phyloP scores from a whole-genome alignment of 2,329 filamentous ascomycete species.

The Colletotrichum tropicale region DNA sequence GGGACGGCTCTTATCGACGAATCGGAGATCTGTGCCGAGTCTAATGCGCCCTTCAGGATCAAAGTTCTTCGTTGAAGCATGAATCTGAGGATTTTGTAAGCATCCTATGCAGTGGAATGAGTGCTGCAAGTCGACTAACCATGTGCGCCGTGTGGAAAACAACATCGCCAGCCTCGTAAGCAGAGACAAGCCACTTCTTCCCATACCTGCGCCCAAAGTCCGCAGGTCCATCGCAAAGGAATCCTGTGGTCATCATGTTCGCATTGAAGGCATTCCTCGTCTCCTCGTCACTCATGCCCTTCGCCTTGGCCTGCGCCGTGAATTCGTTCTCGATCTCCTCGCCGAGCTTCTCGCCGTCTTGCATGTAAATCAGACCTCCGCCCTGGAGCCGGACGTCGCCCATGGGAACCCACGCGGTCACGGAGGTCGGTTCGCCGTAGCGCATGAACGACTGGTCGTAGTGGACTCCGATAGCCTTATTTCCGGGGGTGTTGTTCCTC shows the following conservation, averaged over 20 bases:
- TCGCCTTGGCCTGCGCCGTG: slow-evolving; percentile 40
- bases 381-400: slow-evolving; percentile 58
- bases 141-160: slow-evolving; percentile 42
- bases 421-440: slow-evolving; percentile 56
- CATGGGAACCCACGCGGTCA: slow-evolving; percentile 64
- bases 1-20: slow-evolving; percentile 52
- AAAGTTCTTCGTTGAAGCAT: slow-evolving; percentile 61
- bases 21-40: slow-evolving; percentile 60
- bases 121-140: not conserved
- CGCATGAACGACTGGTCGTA: slow-evolving; percentile 65
- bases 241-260: slow-evolving; percentile 62
- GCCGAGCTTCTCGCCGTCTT: slow-evolving; percentile 38
- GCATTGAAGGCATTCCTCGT: slow-evolving; percentile 56
- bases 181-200: slow-evolving; percentile 37
- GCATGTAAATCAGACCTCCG: slow-evolving; percentile 64
- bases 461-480: slow-evolving; percentile 63
- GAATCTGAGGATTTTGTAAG: slow-evolving; percentile 32
- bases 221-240: slow-evolving; percentile 45
- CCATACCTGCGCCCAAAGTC: slow-evolving; percentile 31
- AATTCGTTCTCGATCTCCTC: slow-evolving; percentile 51
- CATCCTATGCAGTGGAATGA: no score
- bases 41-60: slow-evolving; percentile 56
- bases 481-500: slow-evolving; percentile 60
- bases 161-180: slow-evolving; percentile 44
- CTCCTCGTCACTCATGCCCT: slow-evolving; percentile 57